Percentiles rank a stretch among this genome's conserved stretches.
phyloP scores from a whole-genome alignment of 169 alveolate species.

The Plasmodium cynomolgi region DNA sequence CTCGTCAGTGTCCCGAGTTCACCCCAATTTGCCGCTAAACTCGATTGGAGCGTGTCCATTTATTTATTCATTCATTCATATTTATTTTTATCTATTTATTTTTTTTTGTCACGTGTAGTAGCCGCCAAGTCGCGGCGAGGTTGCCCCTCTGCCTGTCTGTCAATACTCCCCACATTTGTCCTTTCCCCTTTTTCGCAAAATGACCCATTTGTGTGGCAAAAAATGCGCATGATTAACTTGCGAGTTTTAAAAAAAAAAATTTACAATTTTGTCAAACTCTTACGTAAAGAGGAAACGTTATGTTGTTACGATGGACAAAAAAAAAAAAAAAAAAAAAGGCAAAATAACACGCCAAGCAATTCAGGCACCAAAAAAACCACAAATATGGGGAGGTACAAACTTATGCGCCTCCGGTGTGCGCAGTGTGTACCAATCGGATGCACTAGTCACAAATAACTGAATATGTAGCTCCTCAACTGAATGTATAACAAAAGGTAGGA shows the following conservation, averaged over 20 bases:
- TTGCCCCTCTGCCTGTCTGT: neutral
- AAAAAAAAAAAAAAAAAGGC: neutral
- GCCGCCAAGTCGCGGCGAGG: neutral
- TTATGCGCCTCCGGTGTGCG: neutral
- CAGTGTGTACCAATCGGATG: neutral
- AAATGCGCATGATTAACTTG: neutral
- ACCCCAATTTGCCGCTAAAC: neutral
- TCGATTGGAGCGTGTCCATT: neutral
- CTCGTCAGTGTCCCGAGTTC: neutral
- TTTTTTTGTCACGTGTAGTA: neutral
- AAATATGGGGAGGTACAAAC: neutral
- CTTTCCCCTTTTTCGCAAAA: neutral
- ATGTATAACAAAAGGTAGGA: slow-evolving; percentile 48
- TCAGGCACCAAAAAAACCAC: neutral
- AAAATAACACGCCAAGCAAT: neutral
- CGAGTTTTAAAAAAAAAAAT: neutral
- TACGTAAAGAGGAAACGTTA: neutral
- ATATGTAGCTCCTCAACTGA: slow-evolving; percentile 10
- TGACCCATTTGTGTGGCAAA: neutral
- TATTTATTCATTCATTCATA: neutral
- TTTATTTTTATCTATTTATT: neutral
- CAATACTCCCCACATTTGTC: neutral
- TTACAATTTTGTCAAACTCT: neutral
- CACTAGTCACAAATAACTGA: slow-evolving; percentile 25
- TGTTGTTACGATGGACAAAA: neutral